Evolutionary conservation across 768 basidiomycete species (phyloP), one percentile per base, ranked within the genome.

Genomic region (Trametes villosa): DNA sequence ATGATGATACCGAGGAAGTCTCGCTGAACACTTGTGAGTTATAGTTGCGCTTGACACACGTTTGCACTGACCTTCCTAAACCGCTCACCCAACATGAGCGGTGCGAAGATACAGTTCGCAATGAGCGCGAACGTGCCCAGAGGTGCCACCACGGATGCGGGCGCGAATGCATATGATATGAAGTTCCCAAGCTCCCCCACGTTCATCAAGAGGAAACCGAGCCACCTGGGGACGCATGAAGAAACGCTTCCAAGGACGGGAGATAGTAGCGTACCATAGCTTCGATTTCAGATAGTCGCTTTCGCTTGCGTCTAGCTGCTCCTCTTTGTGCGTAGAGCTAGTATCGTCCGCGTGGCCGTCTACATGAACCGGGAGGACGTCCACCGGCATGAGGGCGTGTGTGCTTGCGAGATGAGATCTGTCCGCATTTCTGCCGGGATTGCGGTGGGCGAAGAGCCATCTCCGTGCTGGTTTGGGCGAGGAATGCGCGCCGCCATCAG

Each of bases 91-190:
- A 94, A 81, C 69, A 98, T 83, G 3, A 94, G 67, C 17, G 96
- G 96, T 1, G 96, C 94, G 64, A 98, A 94, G 40, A 95, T 80
- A 69, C 95, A 98, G 72, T 98, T 98, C 15, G 96, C 93, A 60
- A 96, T 87, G n/a, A 98, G 79, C 2, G 94, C 94, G 73, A 94
- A 91, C 87, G 93, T 95, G n/a, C 96, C 96, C 12, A 98, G 79
- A 29, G 96, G 96, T 0, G 96, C 95, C 13, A 98, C 94, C 5
- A 96, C 77, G n/a, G 91, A 93, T 6, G 94, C 93, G 9, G 94
- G 94, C 22, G 93, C 93, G 74, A 83, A 96, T 0, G 88, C 94
- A 62, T 96, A 96, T 0, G 92, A 92, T 47, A 87, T 88, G 68
- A 97, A 98, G 71, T 98, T 98, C 7, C 94, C 86, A 71, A 77